Percentiles rank a stretch among this genome's conserved stretches.
phyloP scores from a whole-genome alignment of 2,329 filamentous ascomycete genomes.

The Trichoderma koningiopsis region DNA sequence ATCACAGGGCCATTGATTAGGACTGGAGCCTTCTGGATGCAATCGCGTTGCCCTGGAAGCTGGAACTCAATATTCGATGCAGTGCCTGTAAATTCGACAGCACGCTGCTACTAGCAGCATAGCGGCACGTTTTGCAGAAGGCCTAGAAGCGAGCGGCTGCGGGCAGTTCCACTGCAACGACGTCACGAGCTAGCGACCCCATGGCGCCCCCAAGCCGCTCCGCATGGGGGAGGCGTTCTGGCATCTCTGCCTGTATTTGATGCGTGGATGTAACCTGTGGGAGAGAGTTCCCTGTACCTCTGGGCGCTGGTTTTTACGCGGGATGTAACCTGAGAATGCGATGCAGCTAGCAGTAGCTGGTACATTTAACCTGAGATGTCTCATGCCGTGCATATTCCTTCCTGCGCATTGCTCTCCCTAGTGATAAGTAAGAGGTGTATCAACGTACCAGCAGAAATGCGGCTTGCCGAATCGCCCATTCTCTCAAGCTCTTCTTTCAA shows the following conservation, averaged over 20 bases:
- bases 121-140: neutral
- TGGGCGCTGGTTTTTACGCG: neutral
- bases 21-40: neutral
- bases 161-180: neutral
- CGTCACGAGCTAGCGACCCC: slow-evolving; percentile 23
- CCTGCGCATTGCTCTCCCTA: neutral
- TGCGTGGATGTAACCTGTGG: neutral
- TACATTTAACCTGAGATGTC: neutral
- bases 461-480: neutral
- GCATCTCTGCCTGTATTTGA: neutral
- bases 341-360: neutral
- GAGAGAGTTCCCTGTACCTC: neutral
- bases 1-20: neutral
- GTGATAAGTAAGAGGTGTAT: neutral
- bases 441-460: neutral
- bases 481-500: neutral
- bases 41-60: neutral
- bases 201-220: slow-evolving; percentile 4
- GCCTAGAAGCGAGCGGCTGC: neutral
- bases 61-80: neutral
- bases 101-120: neutral
- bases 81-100: neutral
- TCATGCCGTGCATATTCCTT: neutral
- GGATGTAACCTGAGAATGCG: neutral
- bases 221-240: slow-evolving; percentile 6